Evolutionary conservation across 352 stramenopile species (phyloP).

Genomic region (Phytopythium kandeliae): DNA sequence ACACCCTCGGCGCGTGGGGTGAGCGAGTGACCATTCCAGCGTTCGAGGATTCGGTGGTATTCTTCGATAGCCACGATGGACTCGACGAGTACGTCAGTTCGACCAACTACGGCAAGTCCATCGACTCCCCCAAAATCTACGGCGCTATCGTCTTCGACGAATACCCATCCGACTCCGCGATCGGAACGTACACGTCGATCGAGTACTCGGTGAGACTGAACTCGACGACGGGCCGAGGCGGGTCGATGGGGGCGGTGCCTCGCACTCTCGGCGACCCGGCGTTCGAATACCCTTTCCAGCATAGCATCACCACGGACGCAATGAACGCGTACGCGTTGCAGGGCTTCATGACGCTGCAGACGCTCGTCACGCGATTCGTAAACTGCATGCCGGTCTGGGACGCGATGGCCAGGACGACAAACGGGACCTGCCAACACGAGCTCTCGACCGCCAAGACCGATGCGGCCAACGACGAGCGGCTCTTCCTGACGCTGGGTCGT

Average conservation of each 20-base stretch:
- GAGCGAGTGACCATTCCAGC: conserved; percentile 30
- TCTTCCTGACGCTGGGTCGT: conserved; percentile 20
- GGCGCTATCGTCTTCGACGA: conserved; percentile 56
- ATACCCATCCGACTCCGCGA: conserved; percentile 24
- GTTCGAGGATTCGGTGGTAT: conserved; percentile 54
- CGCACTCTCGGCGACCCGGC: conserved; percentile 39
- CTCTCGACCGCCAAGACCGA: conserved; percentile 24
- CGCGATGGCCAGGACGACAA: conserved; percentile 23
- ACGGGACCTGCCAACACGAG: conserved; percentile 32
- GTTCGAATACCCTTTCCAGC: conserved; percentile 42
- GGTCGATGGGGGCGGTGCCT: conserved; percentile 19
- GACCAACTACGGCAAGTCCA: conserved; percentile 37
- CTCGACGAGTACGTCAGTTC: conserved; percentile 40
- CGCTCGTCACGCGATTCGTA: conserved; percentile 44
- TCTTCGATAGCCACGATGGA: conserved; percentile 40
- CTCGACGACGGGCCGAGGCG: conserved; percentile 26
- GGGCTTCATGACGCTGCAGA: conserved; percentile 72
- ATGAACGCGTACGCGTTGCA: conserved; percentile 30
- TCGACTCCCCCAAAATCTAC: conserved; percentile 41
- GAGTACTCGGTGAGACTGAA: conserved; percentile 69
- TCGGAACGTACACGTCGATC: conserved; percentile 42
- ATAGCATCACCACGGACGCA: conserved; percentile 29
- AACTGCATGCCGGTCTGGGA: conserved; percentile 57
- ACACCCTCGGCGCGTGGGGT: conserved; percentile 6
- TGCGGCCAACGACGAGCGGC: conserved; percentile 12